These are phyloP conservation scores for Lyophyllum decastes DNA, from an alignment of 768 basidiomycete genomes.

Conservation along the genomic window DNA sequence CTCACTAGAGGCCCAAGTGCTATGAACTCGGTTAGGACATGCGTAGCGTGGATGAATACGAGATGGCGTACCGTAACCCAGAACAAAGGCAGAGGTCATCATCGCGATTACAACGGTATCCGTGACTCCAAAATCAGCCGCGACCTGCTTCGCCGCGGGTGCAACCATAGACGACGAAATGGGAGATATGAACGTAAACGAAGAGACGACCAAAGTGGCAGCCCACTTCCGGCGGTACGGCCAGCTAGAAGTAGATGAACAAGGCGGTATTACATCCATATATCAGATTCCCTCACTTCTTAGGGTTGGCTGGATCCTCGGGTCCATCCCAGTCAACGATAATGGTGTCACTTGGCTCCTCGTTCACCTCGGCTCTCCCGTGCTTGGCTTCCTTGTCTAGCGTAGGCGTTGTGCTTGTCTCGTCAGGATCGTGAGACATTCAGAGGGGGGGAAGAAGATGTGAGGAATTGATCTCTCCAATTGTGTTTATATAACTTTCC, in stretches of 20 bases:
- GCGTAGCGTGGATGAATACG: neutral
- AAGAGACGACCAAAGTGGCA: constrained; percentile 62
- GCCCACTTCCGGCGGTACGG: constrained; percentile 60
- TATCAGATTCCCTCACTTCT: too few species aligned
- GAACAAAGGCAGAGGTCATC: constrained; percentile 52
- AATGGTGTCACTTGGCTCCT: constrained; percentile 14
- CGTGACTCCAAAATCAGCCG: constrained; percentile 54
- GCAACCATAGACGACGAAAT: constrained; percentile 77
- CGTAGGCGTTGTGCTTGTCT: constrained; percentile 2
- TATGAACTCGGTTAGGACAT: constrained; percentile 19
- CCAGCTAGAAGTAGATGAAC: constrained; percentile 44
- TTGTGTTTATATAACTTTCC: neutral
- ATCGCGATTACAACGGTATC: constrained; percentile 51
- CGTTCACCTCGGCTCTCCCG: too few species aligned
- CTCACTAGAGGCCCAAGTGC: constrained; percentile 53
- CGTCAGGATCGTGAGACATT: constrained; percentile 7
- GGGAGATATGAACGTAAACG: constrained; percentile 68
- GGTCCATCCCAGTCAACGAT: constrained; percentile 69
- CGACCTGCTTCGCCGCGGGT: constrained; percentile 57
- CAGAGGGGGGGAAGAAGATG: neutral
- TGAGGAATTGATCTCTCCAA: neutral
- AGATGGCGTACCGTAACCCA: constrained; percentile 55
- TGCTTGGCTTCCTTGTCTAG: neutral
- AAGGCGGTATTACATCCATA: too few species aligned
- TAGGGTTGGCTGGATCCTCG: constrained; percentile 57